Percentiles rank a stretch among this genome's conserved stretches.
Evolutionary conservation across 2,329 filamentous ascomycete species (phyloP).

Genomic region (Diaporthe sp.): DNA sequence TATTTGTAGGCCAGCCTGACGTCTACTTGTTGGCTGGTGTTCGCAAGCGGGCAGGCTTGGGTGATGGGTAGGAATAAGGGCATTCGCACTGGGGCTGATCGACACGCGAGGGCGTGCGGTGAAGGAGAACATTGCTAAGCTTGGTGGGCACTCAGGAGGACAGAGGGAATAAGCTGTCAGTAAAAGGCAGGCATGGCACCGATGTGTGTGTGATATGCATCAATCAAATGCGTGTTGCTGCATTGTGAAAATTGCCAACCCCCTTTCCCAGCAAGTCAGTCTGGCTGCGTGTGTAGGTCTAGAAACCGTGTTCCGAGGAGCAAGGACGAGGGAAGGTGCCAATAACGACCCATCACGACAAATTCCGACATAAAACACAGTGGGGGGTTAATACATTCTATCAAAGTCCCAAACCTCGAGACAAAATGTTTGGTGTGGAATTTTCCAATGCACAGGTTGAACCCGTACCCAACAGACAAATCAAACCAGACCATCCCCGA

Average conservation of each 20-base stretch:
- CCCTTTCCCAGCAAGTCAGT: conserved; percentile 1
- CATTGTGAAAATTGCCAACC: neutral
- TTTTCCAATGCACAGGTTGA: neutral
- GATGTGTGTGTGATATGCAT: neutral
- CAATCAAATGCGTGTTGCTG: neutral
- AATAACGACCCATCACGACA: neutral
- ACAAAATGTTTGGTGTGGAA: neutral
- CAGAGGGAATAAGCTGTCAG: neutral
- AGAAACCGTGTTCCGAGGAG: neutral
- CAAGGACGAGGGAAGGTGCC: neutral
- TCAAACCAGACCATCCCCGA: neutral
- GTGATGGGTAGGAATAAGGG: neutral
- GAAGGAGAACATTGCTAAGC: too few species aligned
- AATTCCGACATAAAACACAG: neutral
- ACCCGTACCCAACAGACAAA: neutral
- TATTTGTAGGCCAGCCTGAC: neutral
- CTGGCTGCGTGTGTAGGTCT: neutral
- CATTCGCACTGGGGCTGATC: neutral
- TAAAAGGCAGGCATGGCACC: neutral
- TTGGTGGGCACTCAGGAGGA: neutral
- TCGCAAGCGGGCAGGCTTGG: neutral
- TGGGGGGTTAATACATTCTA: conserved; percentile 25
- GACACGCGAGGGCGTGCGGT: too few species aligned
- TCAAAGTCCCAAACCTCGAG: neutral
- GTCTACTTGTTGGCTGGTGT: neutral